phyloP scores from a whole-genome alignment of 768 basidiomycete genomes.

The Gloeophyllum trabeum region DNA sequence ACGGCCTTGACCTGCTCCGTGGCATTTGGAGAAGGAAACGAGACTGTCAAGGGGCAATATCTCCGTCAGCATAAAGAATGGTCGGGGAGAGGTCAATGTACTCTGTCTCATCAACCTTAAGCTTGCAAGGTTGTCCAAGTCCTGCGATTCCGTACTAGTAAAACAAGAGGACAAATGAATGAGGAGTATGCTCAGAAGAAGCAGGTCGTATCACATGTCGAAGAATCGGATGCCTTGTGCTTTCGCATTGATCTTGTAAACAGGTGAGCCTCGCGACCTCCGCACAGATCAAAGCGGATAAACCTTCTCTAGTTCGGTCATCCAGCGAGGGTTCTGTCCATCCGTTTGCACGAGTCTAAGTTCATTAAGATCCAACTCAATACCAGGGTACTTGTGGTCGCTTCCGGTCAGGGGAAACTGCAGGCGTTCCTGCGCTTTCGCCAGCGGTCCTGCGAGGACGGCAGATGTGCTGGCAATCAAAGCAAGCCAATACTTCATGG shows the following conservation, averaged over 20 bases:
- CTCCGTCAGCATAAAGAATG: slow-evolving; percentile 9
- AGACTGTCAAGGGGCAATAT: slow-evolving; percentile 20
- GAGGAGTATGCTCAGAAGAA: not conserved
- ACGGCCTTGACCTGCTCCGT: slow-evolving; percentile 49
- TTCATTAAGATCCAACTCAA: slow-evolving; percentile 61
- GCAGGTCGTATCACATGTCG: slow-evolving; percentile 56
- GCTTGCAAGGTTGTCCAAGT: slow-evolving; percentile 33
- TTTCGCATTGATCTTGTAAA: slow-evolving; percentile 59
- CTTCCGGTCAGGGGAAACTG: slow-evolving; percentile 28
- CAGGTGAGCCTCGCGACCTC: slow-evolving; percentile 1
- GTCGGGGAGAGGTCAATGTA: slow-evolving; percentile 8
- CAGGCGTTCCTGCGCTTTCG: slow-evolving; percentile 9
- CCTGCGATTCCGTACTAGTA: slow-evolving; percentile 63
- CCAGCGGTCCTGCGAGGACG: slow-evolving; percentile 28
- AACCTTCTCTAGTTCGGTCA: slow-evolving; percentile 88
- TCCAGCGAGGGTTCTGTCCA: slow-evolving; percentile 60
- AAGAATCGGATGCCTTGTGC: slow-evolving; percentile 74
- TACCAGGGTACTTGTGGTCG: slow-evolving; percentile 35
- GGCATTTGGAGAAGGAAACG: slow-evolving; percentile 49
- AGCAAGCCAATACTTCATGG: too few species aligned
- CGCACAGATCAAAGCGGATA: slow-evolving; percentile 2
- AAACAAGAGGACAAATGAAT: slow-evolving; percentile 6
- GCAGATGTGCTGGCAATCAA: slow-evolving; percentile 34
- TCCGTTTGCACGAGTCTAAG: slow-evolving; percentile 69
- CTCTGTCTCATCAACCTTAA: too few species aligned